A percentile compares a stretch with the other conserved stretches of the same genome.
Conservation (phyloP, 2,329 filamentous ascomycete species). For the Orbilia javanica region DNA sequence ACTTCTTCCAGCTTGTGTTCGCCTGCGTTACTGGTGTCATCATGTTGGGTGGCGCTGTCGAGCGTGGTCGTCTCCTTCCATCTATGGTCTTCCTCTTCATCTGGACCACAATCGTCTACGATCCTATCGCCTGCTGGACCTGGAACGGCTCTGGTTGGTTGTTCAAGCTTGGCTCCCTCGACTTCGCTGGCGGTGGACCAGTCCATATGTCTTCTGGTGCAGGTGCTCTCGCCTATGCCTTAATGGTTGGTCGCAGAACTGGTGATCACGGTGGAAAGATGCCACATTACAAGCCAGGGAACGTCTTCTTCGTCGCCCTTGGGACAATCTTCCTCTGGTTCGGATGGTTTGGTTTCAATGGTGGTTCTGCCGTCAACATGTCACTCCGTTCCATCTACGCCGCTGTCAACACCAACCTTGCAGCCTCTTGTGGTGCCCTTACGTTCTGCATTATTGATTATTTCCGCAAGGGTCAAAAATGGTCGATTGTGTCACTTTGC, state of each 20-base stretch:
- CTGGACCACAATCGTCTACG: constrained; percentile 90
- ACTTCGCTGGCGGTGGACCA: constrained; percentile 74
- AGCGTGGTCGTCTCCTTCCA: constrained; percentile 64
- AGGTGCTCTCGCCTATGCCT: constrained; percentile 74
- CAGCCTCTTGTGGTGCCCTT: constrained; percentile 70
- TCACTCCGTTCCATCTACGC: constrained; percentile 67
- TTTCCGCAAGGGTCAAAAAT: constrained; percentile 67
- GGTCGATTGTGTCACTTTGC: constrained; percentile 70
- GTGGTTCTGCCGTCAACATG: constrained; percentile 59
- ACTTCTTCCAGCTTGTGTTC: constrained; percentile 76
- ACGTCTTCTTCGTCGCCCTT: constrained; percentile 74
- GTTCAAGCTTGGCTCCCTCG: constrained; percentile 72
- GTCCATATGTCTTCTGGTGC: constrained; percentile 76
- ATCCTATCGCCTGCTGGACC: constrained; percentile 87
- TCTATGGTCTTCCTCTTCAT: constrained; percentile 60
- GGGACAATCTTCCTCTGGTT: constrained; percentile 77
- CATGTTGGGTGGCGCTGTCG: constrained; percentile 75
- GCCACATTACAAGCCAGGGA: constrained; percentile 70
- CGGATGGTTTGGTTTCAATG: constrained; percentile 72
- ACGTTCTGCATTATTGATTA: constrained; percentile 72
- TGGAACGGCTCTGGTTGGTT: constrained; percentile 78
- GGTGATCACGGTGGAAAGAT: constrained; percentile 66
- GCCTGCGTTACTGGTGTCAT: constrained; percentile 74
- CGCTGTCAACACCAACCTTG: constrained; percentile 73
- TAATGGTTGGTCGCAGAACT: constrained; percentile 73